Conservation (phyloP, 140 eudicot genomes). For the Ambrosia hybrid region DNA sequence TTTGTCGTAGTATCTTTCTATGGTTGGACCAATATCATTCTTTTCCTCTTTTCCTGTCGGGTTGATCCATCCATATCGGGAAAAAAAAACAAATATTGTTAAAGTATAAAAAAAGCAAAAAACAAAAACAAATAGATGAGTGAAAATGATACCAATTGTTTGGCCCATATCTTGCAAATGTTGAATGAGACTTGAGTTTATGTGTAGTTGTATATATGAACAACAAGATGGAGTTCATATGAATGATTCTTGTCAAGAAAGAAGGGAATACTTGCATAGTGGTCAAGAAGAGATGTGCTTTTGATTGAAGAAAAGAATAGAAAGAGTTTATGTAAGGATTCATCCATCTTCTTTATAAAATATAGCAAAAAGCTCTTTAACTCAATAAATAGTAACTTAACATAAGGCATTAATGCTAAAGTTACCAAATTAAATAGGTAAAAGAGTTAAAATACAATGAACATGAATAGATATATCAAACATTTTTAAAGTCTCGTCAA, state of each 20-base stretch:
- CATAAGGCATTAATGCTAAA: too few relatives aligned
- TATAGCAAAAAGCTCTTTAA: background rate
- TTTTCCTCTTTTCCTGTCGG: slow-evolving; percentile 54
- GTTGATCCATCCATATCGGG: background rate
- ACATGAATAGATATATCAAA: too few relatives aligned
- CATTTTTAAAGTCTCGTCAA: too few relatives aligned
- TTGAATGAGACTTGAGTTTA: slow-evolving; percentile 22
- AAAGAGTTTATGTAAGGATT: slow-evolving; percentile 14
- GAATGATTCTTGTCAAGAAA: slow-evolving; percentile 22
- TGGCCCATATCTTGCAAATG: slow-evolving; percentile 31
- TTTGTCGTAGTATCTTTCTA: slow-evolving; percentile 48
- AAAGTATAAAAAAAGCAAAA: background rate
- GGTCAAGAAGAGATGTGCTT: slow-evolving; percentile 16
- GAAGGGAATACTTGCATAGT: slow-evolving; percentile 32
- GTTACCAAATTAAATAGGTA: too few relatives aligned
- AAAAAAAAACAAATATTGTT: background rate
- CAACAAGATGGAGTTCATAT: slow-evolving; percentile 20
- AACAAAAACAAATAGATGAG: background rate
- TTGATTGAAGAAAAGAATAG: slow-evolving; percentile 29
- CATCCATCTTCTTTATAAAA: background rate
- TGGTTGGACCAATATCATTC: slow-evolving; percentile 40
- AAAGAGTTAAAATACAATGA: too few relatives aligned
- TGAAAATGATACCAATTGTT: slow-evolving; percentile 31
- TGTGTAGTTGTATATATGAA: slow-evolving; percentile 22
- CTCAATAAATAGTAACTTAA: background rate